Evolutionary conservation across 768 basidiomycete species (phyloP), one percentile per base, ranked within the genome.

Genomic region (Lactarius vividus): DNA sequence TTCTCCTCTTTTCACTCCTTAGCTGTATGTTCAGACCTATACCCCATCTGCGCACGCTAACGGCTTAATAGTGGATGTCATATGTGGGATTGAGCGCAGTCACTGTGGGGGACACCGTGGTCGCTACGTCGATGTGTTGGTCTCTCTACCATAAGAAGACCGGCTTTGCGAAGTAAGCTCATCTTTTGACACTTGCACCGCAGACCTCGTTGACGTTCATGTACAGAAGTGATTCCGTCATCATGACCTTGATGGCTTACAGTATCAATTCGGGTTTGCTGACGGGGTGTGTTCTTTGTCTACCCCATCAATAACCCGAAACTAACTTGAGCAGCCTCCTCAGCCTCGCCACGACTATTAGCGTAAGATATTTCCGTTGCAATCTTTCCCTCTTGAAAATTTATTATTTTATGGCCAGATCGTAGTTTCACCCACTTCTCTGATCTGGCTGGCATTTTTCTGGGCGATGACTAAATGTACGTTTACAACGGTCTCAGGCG

Each of bases 401-500:
- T 53, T 44, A 28, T 61, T 28, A 28, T 33, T 5, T 20, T 16
- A 29, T 23, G 2, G 23, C 20, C 44, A 72, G 72, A 71, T 71
- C 46, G 53, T 62, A 10, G 62, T 66, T 1, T 80, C 81, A 79
- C 83, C 82, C 11, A 77, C 77, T 37, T 80, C 79, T 68, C 81
- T 80, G 69, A 70, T 82, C 5, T 83, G 80, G 79, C 69, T 82
- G 57, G 80, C 79, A 11, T 81, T 83, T 66, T 83, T 84, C 72
- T 84, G 82, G 82, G 67, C 81, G 28, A 73, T 81, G 55, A 81
- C 81, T 33, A 84, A 82, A 77, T 82, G 83, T 83, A 62, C 65
- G 80, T 69, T 23, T 3, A 28, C 16, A 18, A 11, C 33, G 4
- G 33, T 49, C 9, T 26, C 23, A 18, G 13, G 20, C 15, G n/a